Base-by-base conservation (phyloP, 202 grass and related monocot species). In the Carex arenaria region DNA sequence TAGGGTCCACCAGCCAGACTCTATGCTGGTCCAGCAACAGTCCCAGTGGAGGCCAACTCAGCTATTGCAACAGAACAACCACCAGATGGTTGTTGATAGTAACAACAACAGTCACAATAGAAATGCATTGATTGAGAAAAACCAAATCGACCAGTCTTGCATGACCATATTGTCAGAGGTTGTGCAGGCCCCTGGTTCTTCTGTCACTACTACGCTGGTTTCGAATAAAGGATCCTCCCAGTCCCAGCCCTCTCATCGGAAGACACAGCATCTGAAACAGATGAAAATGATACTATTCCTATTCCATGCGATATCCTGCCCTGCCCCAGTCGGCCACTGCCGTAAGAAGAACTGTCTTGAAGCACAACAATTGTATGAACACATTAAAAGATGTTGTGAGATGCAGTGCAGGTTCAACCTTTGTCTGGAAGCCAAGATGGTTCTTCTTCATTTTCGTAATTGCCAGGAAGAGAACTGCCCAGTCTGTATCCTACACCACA, bases 231-330 rank as follows among this genome's bases (percentile, higher is more conserved):
- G 67, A 82, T 86, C 81, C 62, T 78, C 81, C 56, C 26, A 26
- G 26, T 26, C 26, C 26, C 88, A 92, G 82, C 84, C 89, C 45
- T 59, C 84, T 10, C 85, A 80, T 76, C 89, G 82, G 78, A 81
- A 96, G 78, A 85, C 83, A 34, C 67, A 94, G 77, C 88, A 96
- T 63, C 19, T 80, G 19, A 94, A 89, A 71, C 93, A 99, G 84
- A 66, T 88, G 55, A 99, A 86, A 85, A 89, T 92, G 93, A 53
- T 99, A 61, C 76, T 96, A 32, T 87, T 96, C 64, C 80, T 99
- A 23, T 26, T 26, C 26, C 97, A 99, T 91, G 93, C 97, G 66
- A 94, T 85, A 67, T 30, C 83, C 61, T 99, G 97, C 90, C 70
- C 88, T 54, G 85, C 79, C 75, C 85, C 89, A 66, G 42, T 87